These are phyloP conservation scores for Singerocomus rubriflavus DNA, from an alignment of 1,284 basidiomycete genomes.

Conservation along the genomic window DNA sequence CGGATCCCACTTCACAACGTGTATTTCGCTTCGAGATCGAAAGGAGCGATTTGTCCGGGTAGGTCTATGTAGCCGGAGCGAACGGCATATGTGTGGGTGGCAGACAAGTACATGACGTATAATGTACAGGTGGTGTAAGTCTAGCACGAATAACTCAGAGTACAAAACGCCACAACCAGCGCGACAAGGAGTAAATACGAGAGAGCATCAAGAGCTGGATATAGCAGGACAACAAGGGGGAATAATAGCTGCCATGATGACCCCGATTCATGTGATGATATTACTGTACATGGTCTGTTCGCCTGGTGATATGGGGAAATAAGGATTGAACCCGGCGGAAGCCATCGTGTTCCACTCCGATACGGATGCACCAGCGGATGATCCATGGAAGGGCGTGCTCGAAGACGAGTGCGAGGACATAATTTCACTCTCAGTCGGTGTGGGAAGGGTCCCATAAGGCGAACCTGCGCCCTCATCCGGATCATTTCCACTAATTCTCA, in stretches of 20 bases:
- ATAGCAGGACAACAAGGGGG: slow-evolving; percentile 5
- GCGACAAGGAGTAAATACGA: slow-evolving; percentile 34
- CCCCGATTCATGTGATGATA: slow-evolving; percentile 44
- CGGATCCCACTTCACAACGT: slow-evolving; percentile 46
- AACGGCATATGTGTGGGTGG: slow-evolving; percentile 18
- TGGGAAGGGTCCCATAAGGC: slow-evolving; percentile 43
- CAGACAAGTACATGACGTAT: slow-evolving; percentile 33
- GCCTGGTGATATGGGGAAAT: slow-evolving; percentile 54
- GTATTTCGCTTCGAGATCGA: slow-evolving; percentile 50
- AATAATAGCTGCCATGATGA: neutral
- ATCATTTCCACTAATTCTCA: slow-evolving; percentile 45
- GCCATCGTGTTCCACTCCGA: slow-evolving; percentile 62
- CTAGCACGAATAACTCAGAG: slow-evolving; percentile 30
- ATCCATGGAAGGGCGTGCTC: slow-evolving; percentile 42
- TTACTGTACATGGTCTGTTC: slow-evolving; percentile 52
- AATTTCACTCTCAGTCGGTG: slow-evolving; percentile 63
- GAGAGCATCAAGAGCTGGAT: slow-evolving; percentile 18
- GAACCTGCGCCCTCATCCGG: slow-evolving; percentile 38
- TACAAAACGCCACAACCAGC: slow-evolving; percentile 36
- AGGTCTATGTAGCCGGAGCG: slow-evolving; percentile 19
- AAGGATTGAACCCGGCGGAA: slow-evolving; percentile 59
- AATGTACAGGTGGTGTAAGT: slow-evolving; percentile 31
- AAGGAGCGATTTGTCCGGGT: slow-evolving; percentile 18
- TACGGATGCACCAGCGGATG: slow-evolving; percentile 40
- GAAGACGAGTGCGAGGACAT: slow-evolving; percentile 67